These are phyloP conservation scores for Penicillium sp. DNA, from an alignment of 2,329 filamentous ascomycete genomes.

Conservation along the genomic window DNA sequence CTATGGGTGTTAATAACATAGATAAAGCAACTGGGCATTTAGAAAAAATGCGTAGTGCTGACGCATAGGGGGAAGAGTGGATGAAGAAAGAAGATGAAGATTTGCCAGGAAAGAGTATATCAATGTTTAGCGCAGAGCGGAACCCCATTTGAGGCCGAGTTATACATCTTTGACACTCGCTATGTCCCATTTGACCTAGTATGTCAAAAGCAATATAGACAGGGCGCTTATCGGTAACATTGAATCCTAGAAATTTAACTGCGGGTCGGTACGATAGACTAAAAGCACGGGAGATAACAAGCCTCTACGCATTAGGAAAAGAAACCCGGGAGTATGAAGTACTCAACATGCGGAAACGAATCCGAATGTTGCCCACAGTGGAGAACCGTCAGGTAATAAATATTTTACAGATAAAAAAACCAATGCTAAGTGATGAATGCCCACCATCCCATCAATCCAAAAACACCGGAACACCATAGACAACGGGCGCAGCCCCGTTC, in stretches of 20 bases:
- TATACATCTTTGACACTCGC: no score
- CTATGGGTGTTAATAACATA: no score
- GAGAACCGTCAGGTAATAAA: slow-evolving; percentile 9
- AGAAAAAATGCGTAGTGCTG: no score
- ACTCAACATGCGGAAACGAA: slow-evolving; percentile 5
- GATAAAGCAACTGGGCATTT: no score
- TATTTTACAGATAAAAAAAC: not conserved
- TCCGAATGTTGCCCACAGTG: slow-evolving; percentile 18
- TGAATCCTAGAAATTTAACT: not conserved
- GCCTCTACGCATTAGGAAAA: not conserved
- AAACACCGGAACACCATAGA: slow-evolving; percentile 94
- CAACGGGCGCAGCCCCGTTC: slow-evolving; percentile 88
- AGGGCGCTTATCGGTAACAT: not conserved
- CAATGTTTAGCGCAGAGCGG: not conserved
- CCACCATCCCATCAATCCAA: slow-evolving; percentile 45
- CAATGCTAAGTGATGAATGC: not conserved
- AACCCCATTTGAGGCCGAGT: not conserved
- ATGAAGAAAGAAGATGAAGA: not conserved
- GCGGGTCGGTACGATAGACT: not conserved
- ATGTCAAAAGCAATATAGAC: not conserved
- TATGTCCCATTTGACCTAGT: not conserved
- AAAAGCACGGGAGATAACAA: not conserved
- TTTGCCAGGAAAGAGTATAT: not conserved
- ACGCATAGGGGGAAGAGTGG: no score
- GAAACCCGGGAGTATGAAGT: not conserved